Percentiles rank a stretch among this genome's conserved stretches.
Conservation (phyloP, 1,139 yeast species). For the Fermentozyma sake region DNA sequence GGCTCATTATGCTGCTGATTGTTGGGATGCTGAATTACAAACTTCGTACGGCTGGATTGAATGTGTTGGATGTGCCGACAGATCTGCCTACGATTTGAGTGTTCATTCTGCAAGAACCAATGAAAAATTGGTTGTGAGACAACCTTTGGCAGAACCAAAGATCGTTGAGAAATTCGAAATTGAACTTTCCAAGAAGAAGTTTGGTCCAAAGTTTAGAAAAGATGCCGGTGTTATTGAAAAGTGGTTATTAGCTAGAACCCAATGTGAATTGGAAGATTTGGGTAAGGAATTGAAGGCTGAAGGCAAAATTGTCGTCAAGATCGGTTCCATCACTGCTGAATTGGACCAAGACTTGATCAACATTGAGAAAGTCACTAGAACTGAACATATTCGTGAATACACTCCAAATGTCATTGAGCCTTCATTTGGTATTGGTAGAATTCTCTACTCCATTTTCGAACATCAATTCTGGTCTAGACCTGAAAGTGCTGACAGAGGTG, state of each 20-base stretch:
- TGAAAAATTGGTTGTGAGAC: constrained; percentile 91
- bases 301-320: constrained; percentile 62
- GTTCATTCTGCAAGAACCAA: constrained; percentile 95
- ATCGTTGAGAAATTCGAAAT: constrained; percentile 81
- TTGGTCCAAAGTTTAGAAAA: constrained; percentile 96
- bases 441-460: constrained; percentile 87
- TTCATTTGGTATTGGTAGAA: constrained; percentile 98
- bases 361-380: constrained; percentile 73
- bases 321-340: constrained; percentile 66
- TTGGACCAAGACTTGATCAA: constrained; percentile 66
- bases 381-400: constrained; percentile 90
- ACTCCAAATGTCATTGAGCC: constrained; percentile 99
- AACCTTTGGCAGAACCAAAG: constrained; percentile 78
- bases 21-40: constrained; percentile 99
- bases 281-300: constrained; percentile 60
- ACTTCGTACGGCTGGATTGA: constrained; percentile 99
- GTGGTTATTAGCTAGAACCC: constrained; percentile 71
- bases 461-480: constrained; percentile 95
- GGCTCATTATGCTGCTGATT: constrained; percentile 99
- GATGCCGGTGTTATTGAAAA: constrained; percentile 91
- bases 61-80: constrained; percentile 99
- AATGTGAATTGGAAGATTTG: constrained; percentile 79
- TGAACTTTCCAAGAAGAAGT: constrained; percentile 86
- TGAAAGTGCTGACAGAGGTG: constrained; percentile 87
- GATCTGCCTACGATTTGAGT: constrained; percentile 95